phyloP scores from a whole-genome alignment of 441 rosid species.

The Adansonia gregorii region DNA sequence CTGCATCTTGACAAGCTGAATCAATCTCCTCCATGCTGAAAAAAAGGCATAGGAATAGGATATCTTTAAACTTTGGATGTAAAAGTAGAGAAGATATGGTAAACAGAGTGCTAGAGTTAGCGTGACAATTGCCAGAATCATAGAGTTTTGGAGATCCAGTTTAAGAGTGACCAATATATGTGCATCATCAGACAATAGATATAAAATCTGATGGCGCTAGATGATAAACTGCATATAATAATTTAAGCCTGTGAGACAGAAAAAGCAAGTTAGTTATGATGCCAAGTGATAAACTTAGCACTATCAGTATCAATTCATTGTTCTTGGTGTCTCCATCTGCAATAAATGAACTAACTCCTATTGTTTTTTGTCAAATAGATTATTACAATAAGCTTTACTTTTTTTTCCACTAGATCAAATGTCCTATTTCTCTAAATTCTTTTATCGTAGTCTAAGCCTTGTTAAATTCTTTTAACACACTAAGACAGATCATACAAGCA shows the following conservation, averaged over 20 bases:
- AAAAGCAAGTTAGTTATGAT: background rate
- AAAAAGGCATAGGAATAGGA: background rate
- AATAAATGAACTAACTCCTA: background rate
- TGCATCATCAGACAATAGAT: background rate
- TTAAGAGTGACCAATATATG: background rate
- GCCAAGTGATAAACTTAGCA: background rate
- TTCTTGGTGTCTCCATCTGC: background rate
- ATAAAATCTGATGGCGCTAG: too few relatives aligned
- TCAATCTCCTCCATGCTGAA: slow-evolving; percentile 88
- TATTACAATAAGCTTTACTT: background rate
- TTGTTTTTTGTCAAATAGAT: background rate
- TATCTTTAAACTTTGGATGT: background rate
- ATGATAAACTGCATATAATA: background rate
- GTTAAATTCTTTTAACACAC: background rate
- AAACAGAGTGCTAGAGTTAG: slow-evolving; percentile 7
- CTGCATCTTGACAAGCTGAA: slow-evolving; percentile 78
- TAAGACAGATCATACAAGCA: background rate
- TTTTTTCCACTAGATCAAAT: background rate
- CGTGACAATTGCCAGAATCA: background rate
- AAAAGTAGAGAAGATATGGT: background rate
- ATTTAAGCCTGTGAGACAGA: background rate
- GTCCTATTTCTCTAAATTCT: background rate
- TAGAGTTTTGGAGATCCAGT: background rate
- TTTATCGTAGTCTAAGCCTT: background rate
- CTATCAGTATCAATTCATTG: background rate